phyloP scores from a whole-genome alignment of 495 filamentous ascomycete genomes.

The Bathelium albidoporum region DNA sequence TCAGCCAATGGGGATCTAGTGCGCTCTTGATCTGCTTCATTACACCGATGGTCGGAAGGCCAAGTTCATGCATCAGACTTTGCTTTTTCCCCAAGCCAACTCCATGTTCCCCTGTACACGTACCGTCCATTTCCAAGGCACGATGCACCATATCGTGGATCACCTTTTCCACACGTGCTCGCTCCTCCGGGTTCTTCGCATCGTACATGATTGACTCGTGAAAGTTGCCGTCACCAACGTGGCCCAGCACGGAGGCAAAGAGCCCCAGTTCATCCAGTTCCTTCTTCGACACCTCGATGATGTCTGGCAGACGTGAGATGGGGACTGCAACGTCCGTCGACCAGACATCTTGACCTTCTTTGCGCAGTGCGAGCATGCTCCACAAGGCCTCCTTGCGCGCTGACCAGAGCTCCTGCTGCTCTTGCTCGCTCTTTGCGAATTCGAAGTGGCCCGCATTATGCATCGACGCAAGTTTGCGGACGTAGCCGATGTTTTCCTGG shows the following conservation, averaged over 20 bases:
- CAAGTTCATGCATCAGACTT: slow-evolving; percentile 71
- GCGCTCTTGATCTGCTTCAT: slow-evolving; percentile 79
- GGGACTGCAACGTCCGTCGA: slow-evolving; percentile 79
- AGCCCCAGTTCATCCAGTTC: slow-evolving; percentile 58
- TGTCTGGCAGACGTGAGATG: slow-evolving; percentile 58
- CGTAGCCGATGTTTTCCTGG: slow-evolving; percentile 70
- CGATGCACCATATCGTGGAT: slow-evolving; percentile 78
- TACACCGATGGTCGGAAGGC: slow-evolving; percentile 63
- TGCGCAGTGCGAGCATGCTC: slow-evolving; percentile 55
- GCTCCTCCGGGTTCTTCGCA: slow-evolving; percentile 39
- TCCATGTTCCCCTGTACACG: slow-evolving; percentile 75
- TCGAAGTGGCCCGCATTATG: slow-evolving; percentile 61
- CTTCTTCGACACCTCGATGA: slow-evolving; percentile 69
- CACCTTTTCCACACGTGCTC: slow-evolving; percentile 52
- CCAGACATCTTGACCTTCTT: slow-evolving; percentile 59
- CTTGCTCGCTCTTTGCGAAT: slow-evolving; percentile 58
- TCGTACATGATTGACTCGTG: slow-evolving; percentile 69
- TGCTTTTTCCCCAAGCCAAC: slow-evolving; percentile 74
- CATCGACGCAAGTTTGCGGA: slow-evolving; percentile 52
- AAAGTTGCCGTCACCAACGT: slow-evolving; percentile 80
- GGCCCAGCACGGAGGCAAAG: slow-evolving; percentile 64
- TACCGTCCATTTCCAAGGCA: slow-evolving; percentile 73
- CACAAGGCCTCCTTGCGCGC: slow-evolving; percentile 63
- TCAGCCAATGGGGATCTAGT: slow-evolving; percentile 81
- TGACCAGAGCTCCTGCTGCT: slow-evolving; percentile 73